Evolutionary conservation across 2,329 filamentous ascomycete species (phyloP).

Genomic region (Cladophialophora yegresii): DNA sequence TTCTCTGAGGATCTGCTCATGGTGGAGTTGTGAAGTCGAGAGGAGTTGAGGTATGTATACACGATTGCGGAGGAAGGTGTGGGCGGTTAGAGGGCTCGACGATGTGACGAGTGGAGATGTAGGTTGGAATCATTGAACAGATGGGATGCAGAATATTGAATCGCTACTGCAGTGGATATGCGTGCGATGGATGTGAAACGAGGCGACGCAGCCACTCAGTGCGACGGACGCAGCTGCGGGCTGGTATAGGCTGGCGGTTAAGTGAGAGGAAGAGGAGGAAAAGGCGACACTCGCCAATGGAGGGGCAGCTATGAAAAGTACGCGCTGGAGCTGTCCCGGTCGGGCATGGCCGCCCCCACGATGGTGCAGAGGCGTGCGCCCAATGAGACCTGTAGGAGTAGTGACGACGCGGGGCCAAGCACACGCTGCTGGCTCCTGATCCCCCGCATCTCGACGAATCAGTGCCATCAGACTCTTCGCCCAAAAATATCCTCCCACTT

Average conservation of each 20-base stretch:
- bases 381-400: constrained; percentile 7
- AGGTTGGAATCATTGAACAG: constrained; percentile 17
- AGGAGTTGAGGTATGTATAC: constrained; percentile 33
- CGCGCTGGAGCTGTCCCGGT: constrained; percentile 28
- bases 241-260: constrained; percentile 31
- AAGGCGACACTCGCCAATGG: constrained; percentile 18
- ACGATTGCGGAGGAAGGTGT: constrained; percentile 16
- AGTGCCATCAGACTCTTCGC: neutral
- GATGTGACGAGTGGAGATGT: constrained; percentile 31
- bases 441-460: constrained; percentile 21
- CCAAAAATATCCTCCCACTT: constrained; percentile 33
- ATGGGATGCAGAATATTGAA: constrained; percentile 27
- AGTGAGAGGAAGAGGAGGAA: constrained; percentile 12
- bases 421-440: constrained; percentile 13
- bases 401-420: constrained; percentile 20
- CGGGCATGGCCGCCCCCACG: constrained; percentile 25
- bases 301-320: constrained; percentile 30
- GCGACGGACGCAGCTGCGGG: constrained; percentile 9
- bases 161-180: constrained; percentile 28
- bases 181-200: constrained; percentile 34
- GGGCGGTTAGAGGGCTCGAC: constrained; percentile 28
- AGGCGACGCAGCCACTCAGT: constrained; percentile 23
- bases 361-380: neutral
- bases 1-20: constrained; percentile 21
- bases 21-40: constrained; percentile 34